These are phyloP conservation scores for Trypethelium eluteriae DNA, from an alignment of 495 filamentous ascomycete species.

Conservation along the genomic window DNA sequence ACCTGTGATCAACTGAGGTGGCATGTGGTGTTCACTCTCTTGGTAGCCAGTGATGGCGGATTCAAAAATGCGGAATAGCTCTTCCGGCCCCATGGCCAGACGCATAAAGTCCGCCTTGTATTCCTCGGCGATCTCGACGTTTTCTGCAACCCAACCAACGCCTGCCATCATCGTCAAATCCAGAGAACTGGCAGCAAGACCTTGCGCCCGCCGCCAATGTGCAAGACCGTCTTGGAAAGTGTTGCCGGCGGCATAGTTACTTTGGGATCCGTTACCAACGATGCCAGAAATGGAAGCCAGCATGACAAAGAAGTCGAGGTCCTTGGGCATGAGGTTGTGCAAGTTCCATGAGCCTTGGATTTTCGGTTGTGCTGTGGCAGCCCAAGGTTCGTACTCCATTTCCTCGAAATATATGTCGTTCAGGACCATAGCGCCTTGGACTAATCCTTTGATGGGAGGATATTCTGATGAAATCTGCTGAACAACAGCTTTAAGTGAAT, in stretches of 20 bases:
- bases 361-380: constrained; percentile 12
- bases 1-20: constrained; percentile 21
- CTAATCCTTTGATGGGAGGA: constrained; percentile 10
- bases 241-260: constrained; percentile 17
- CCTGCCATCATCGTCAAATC: constrained; percentile 9
- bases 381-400: constrained; percentile 12
- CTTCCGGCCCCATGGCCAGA: constrained; percentile 18
- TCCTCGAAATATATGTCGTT: constrained; percentile 5
- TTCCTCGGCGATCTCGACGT: constrained; percentile 18
- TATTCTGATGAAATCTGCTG: constrained; percentile 5
- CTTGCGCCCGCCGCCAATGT: constrained; percentile 13
- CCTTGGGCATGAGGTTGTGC: constrained; percentile 9
- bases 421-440: constrained; percentile 16
- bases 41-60: constrained; percentile 19
- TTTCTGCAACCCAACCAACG: constrained; percentile 12
- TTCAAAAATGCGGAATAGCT: constrained; percentile 14
- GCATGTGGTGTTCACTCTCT: constrained; percentile 13
- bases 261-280: constrained; percentile 14
- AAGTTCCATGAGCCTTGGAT: constrained; percentile 16
- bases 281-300: constrained; percentile 16
- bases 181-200: constrained; percentile 11
- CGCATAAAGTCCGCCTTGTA: constrained; percentile 18
- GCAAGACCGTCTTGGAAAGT: constrained; percentile 14
- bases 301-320: constrained; percentile 18
- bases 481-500: constrained; percentile 1